Percentiles rank a stretch among this genome's conserved stretches.
Evolutionary conservation across 139 green algal genomes (phyloP).

Genomic region (Astrephomene gubernaculifera): DNA sequence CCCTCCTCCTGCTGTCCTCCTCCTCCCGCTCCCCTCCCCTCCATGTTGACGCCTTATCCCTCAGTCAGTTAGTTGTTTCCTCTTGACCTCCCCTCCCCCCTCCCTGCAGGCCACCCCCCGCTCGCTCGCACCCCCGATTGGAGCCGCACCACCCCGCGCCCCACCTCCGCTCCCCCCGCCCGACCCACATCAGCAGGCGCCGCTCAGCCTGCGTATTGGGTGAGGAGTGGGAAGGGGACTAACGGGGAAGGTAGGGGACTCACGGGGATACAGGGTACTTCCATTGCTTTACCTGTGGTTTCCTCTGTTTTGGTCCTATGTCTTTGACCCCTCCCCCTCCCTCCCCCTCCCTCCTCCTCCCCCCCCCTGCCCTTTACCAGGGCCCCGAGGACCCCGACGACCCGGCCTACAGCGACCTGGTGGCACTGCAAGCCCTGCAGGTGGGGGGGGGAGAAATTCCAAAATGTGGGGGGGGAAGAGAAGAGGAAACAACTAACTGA

Average conservation of each 20-base stretch:
- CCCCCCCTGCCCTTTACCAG: neutral
- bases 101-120: constrained; percentile 3
- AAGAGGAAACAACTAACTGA: too few species aligned
- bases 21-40: too few species aligned
- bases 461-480: too few species aligned
- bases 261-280: too few species aligned
- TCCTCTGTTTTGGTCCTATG: too few species aligned
- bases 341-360: neutral
- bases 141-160: neutral
- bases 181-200: neutral
- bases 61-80: too few species aligned
- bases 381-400: constrained; percentile 34
- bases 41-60: too few species aligned
- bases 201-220: constrained; percentile 7
- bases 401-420: constrained; percentile 12
- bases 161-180: neutral
- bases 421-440: constrained; percentile 22
- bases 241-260: too few species aligned
- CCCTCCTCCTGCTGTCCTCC: too few species aligned
- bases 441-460: neutral
- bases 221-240: neutral
- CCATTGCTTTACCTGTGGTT: too few species aligned
- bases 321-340: too few species aligned
- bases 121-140: constrained; percentile 13
- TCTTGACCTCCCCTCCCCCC: too few species aligned